These are phyloP conservation scores for Rhizopogon roseolus DNA, from an alignment of 768 basidiomycete genomes.

Conservation along the genomic window DNA sequence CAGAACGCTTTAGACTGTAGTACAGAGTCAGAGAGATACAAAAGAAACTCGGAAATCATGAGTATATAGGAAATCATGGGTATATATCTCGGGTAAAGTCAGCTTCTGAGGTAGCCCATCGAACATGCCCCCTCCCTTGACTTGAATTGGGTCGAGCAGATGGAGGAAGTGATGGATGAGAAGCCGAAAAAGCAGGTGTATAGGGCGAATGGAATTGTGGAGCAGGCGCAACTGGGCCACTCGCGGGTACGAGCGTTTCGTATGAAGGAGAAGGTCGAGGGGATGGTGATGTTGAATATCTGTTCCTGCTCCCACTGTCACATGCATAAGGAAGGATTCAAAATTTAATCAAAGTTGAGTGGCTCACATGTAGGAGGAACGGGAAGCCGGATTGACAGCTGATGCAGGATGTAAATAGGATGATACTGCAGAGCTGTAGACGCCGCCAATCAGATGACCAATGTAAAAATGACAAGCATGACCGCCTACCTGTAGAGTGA, in stretches of 20 bases:
- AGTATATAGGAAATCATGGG: background rate
- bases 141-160: background rate
- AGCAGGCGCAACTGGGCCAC: conserved; percentile 1
- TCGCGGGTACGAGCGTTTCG: conserved; percentile 3
- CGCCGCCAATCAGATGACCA: background rate
- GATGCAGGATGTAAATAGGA: conserved; percentile 32
- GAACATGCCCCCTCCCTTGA: conserved; percentile 3
- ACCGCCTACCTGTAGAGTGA: conserved; percentile 54
- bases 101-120: conserved; percentile 22
- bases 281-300: conserved; percentile 7
- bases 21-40: background rate
- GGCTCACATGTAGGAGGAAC: conserved; percentile 18
- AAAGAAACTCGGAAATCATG: background rate
- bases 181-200: background rate
- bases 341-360: background rate
- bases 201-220: background rate
- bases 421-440: conserved; percentile 48
- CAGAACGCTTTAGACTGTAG: background rate
- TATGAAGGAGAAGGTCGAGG: conserved; percentile 1
- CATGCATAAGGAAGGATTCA: background rate
- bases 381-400: conserved; percentile 4
- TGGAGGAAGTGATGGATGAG: conserved; percentile 1
- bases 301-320: conserved; percentile 2
- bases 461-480: background rate
- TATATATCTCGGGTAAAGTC: background rate